These are phyloP conservation scores for Anthracocystis panici-leucophaei DNA, from an alignment of 1,284 basidiomycete species.

Conservation along the genomic window DNA sequence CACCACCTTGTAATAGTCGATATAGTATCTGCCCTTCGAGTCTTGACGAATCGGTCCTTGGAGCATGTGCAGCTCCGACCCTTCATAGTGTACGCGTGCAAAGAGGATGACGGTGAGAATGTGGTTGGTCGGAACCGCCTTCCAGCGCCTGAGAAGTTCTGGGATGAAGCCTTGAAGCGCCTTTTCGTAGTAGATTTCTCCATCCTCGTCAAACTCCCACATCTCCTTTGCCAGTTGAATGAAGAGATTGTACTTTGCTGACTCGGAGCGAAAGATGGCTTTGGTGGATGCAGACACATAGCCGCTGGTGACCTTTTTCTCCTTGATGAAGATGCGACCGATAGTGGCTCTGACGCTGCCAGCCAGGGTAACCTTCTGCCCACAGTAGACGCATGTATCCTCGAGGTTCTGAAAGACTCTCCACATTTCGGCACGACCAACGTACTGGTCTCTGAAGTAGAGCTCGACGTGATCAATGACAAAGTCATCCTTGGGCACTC, in stretches of 20 bases:
- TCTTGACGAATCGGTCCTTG: constrained; percentile 76
- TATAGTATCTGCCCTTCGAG: constrained; percentile 84
- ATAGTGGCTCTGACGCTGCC: constrained; percentile 66
- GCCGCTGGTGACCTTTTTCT: constrained; percentile 75
- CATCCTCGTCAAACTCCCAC: constrained; percentile 97
- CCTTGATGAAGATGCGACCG: constrained; percentile 65
- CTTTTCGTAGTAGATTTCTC: constrained; percentile 87
- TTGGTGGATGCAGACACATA: constrained; percentile 86
- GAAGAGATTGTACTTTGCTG: constrained; percentile 84
- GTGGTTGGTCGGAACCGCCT: constrained; percentile 82
- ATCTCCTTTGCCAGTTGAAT: constrained; percentile 95
- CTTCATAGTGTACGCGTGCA: constrained; percentile 91
- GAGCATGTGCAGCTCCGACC: constrained; percentile 69
- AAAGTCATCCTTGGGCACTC: constrained; percentile 52
- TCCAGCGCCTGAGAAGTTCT: constrained; percentile 71
- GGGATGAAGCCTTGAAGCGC: constrained; percentile 78
- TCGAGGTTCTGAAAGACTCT: constrained; percentile 61
- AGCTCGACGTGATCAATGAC: constrained; percentile 68
- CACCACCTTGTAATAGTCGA: constrained; percentile 86
- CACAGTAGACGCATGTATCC: constrained; percentile 68
- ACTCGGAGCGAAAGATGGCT: constrained; percentile 84
- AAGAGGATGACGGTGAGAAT: constrained; percentile 94
- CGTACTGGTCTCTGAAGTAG: constrained; percentile 68
- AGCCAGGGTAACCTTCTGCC: constrained; percentile 64
- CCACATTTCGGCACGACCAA: constrained; percentile 69